Base-by-base conservation (phyloP, 2,329 filamentous ascomycete genomes). In the Xylariaceae sp. region DNA sequence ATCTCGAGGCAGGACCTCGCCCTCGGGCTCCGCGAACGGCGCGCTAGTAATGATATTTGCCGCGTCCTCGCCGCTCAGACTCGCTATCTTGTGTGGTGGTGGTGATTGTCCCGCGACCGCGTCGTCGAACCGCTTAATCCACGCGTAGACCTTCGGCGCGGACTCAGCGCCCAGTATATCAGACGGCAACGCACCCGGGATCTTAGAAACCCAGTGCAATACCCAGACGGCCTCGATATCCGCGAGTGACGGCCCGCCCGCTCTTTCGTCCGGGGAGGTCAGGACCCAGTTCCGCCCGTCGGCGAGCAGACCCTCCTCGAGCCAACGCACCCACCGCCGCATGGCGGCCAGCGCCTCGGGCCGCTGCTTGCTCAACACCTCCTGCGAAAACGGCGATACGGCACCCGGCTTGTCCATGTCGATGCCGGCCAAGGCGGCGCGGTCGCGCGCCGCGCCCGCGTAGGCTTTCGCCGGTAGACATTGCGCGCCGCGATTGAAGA, bases 221-320 rank as follows among this genome's bases (percentile, higher is more conserved):
- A 82, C 79, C 86, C 86, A 91, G 11, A 88, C 74, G 39, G 82
- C 85, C 74, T 92, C 86, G 58, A 92, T 85, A 70, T 92, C 89
- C 3, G 83, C 86, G 60, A 90, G 70, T 1, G 77, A 79, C 1
- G 86, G 84, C 16, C 71, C 70, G 2, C 78, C 33, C 6, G 34
- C 46, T 4, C 45, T 40, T 78, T 11, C 19, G 28, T 44, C 36
- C n/a, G n/a, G n/a, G n/a, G 49, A 39, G 17, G 41, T 37, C 6
- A 58, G 73, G 7, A 91, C 73, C 88, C 87, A 92, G 3, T 80
- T 69, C 52, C 87, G 78, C n/a, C 84, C 87, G 73, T 91, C 88
- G 1, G 78, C 81, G 4, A 92, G 76, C 51, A 91, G 70, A 0
- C 80, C 83, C 2, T 74, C 78, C 74, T 92, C 89, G 2, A 91